Evolutionary conservation across 345 rosid genomes (phyloP), one percentile per base, ranked within the genome.

Genomic region (Anastatica hierochuntica): DNA sequence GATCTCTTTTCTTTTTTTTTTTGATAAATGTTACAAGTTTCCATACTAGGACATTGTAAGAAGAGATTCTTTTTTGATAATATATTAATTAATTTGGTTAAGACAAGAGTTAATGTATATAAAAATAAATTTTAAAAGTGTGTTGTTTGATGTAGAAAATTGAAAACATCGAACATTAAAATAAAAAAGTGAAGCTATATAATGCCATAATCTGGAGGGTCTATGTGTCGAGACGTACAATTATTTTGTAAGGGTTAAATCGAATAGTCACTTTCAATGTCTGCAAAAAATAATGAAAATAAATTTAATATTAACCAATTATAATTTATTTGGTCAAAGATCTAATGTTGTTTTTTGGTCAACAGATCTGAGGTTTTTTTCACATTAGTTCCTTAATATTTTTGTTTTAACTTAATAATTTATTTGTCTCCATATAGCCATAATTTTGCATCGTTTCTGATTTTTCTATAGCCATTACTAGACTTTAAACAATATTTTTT

Each of bases 261-360:
- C 53, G 71, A 58, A 58, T 58, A 53, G 71, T 66, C 71, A 59
- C 71, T 66, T 66, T 66, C 71, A 66, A 1, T 66, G 71, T 59
- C 71, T 66, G 65, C 60, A 60, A 51, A 58, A 48, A 27, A 21
- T 1, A 27, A 27, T 27, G 30, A 27, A 27, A 27, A 27, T 21
- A 14, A 49, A 57, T 41, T 49, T 36, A 58, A 47, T 47, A 54
- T n/a, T 10, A 33, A 50, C 48, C 48, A 54, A 51, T 58, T 46
- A 66, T 36, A 44, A 58, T 50, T 58, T 50, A 50, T 44, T 51
- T 31, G 60, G 64, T 58, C 64, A 66, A 58, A 58, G 70, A 66
- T 66, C 66, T 37, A 54, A 51, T 42, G 60, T 44, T 43, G 41
- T 19, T 58, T 52, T 57, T 21, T 14, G 44, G 58, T 66, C 64